These are phyloP conservation scores for Citrus sinensis DNA, from an alignment of 345 rosid species.

Conservation along the genomic window DVS_A1.0 CM039162.1:13109501-13110000, in stretches of 20 bases:
- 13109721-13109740: conserved; percentile 97
- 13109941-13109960: conserved; percentile 90
- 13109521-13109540: conserved; percentile 55
- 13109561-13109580: conserved; percentile 48
- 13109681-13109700: conserved; percentile 56
- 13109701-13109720: conserved; percentile 78
- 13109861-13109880: conserved; percentile 46
- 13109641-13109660: conserved; percentile 75
- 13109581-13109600: conserved; percentile 63
- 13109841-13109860: conserved; percentile 60
- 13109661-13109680: conserved; percentile 56
- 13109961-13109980: conserved; percentile 71
- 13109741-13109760: conserved; percentile 44
- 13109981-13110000: conserved; percentile 73
- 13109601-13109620: conserved; percentile 78
- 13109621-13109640: conserved; percentile 66
- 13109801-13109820: conserved; percentile 80
- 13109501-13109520: conserved; percentile 58
- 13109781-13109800: conserved; percentile 68
- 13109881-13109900: conserved; percentile 80
- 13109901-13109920: conserved; percentile 87
- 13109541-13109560: conserved; percentile 51
- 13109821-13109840: conserved; percentile 69
- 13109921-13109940: conserved; percentile 62
- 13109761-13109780: conserved; percentile 65